A percentile compares a stretch with the other conserved stretches of the same genome.
phyloP scores from a whole-genome alignment of 345 rosid species.

The Theobroma cacao region DNA sequence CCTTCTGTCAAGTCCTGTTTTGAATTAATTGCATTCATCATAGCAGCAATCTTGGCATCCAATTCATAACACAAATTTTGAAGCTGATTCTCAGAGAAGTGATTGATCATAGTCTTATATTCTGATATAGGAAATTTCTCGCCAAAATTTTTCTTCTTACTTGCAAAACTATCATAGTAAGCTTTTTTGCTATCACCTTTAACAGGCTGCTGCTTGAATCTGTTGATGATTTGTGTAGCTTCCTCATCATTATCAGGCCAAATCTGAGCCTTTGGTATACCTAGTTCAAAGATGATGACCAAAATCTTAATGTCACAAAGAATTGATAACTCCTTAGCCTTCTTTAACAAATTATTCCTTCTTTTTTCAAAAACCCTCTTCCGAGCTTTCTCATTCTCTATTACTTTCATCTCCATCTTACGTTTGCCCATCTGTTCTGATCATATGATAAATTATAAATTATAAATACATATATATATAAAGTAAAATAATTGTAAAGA shows the following conservation, averaged over 20 bases:
- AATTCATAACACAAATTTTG: neutral
- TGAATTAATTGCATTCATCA: neutral
- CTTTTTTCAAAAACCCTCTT: neutral
- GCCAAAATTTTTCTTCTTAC: neutral
- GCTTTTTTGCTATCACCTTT: neutral
- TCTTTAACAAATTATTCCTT: neutral
- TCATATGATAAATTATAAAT: neutral
- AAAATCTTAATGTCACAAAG: conserved; percentile 1
- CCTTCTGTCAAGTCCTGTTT: neutral
- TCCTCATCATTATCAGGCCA: neutral
- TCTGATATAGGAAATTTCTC: neutral
- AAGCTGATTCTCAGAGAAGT: neutral
- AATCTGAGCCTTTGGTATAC: neutral
- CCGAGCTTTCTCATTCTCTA: neutral
- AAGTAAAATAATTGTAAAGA: neutral
- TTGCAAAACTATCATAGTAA: neutral
- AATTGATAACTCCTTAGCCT: neutral
- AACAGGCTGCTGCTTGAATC: neutral
- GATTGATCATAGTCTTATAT: neutral
- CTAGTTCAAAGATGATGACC: neutral
- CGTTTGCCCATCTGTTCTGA: neutral
- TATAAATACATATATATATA: neutral
- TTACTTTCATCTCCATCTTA: neutral
- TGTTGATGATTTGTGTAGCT: neutral
- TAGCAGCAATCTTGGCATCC: neutral